These are phyloP conservation scores for Corylus avellana DNA, from an alignment of 306 rosid genomes.

Conservation along the genomic window DNA sequence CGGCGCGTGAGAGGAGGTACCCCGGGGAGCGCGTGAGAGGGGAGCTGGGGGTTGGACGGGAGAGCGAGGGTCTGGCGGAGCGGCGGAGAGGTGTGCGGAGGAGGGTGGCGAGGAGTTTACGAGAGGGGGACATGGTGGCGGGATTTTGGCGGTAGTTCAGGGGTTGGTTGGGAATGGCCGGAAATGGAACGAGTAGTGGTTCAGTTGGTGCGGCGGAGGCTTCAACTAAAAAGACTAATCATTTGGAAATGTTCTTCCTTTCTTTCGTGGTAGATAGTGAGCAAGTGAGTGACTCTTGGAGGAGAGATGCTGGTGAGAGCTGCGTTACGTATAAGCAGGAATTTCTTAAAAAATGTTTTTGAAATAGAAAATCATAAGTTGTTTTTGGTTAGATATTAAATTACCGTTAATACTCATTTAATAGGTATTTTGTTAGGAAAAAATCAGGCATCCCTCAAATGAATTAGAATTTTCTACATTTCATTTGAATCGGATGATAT, in stretches of 20 bases:
- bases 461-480: too few relatives aligned
- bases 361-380: too few relatives aligned
- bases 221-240: not conserved
- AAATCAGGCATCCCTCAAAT: too few relatives aligned
- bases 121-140: constrained; percentile 7
- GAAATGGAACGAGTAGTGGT: not conserved
- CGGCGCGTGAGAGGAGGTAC: constrained; percentile 61
- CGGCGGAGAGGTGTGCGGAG: constrained; percentile 6
- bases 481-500: fast-evolving
- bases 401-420: too few relatives aligned
- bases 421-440: too few relatives aligned
- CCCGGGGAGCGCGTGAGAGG: constrained; percentile 38
- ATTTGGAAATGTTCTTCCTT: not conserved
- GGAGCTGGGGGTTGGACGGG: not conserved
- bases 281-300: too few relatives aligned
- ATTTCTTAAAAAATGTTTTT: too few relatives aligned
- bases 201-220: not conserved
- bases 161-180: not conserved
- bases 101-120: not conserved
- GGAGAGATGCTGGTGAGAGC: too few relatives aligned
- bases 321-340: too few relatives aligned
- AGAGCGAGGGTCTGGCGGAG: not conserved
- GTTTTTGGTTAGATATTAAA: too few relatives aligned
- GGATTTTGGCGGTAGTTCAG: not conserved
- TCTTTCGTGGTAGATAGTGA: too few relatives aligned